Conservation (phyloP, 805 yeast species). For the Metschnikowia anglica region DNA sequence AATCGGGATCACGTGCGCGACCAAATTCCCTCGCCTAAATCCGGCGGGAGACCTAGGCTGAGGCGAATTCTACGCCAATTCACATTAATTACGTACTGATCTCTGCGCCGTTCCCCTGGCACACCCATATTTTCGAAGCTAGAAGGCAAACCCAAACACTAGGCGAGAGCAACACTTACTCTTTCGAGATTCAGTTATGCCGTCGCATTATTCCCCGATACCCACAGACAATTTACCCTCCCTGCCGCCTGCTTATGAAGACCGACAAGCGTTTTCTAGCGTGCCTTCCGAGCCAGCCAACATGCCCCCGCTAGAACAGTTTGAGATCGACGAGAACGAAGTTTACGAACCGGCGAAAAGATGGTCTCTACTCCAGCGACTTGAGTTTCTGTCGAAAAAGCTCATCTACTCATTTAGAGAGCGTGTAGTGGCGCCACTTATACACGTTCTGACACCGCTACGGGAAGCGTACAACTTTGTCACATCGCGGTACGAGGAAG, state of each 20-base stretch:
- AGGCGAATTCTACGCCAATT: not conserved
- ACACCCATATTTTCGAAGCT: not conserved
- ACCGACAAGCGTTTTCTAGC: not conserved
- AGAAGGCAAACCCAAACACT: not conserved
- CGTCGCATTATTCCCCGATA: constrained; percentile 4
- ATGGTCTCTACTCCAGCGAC: constrained; percentile 33
- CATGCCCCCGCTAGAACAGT: constrained; percentile 28
- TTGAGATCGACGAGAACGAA: constrained; percentile 38
- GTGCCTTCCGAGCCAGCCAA: not conserved
- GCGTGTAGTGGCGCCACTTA: constrained; percentile 42
- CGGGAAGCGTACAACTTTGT: constrained; percentile 46
- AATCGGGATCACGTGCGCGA: not conserved
- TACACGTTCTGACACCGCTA: constrained; percentile 50
- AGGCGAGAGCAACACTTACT: no score
- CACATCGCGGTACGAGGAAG: constrained; percentile 51
- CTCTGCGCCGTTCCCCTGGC: not conserved
- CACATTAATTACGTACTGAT: not conserved
- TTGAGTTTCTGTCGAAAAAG: constrained; percentile 35
- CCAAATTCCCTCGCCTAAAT: not conserved
- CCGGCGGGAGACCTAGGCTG: not conserved
- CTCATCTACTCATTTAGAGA: constrained; percentile 38
- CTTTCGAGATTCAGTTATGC: not conserved
- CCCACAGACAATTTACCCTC: constrained; percentile 8
- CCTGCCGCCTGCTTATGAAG: constrained; percentile 14
- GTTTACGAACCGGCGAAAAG: constrained; percentile 21